phyloP scores from a whole-genome alignment of 305 asterid species.

The Solanum hybrid region DNA sequence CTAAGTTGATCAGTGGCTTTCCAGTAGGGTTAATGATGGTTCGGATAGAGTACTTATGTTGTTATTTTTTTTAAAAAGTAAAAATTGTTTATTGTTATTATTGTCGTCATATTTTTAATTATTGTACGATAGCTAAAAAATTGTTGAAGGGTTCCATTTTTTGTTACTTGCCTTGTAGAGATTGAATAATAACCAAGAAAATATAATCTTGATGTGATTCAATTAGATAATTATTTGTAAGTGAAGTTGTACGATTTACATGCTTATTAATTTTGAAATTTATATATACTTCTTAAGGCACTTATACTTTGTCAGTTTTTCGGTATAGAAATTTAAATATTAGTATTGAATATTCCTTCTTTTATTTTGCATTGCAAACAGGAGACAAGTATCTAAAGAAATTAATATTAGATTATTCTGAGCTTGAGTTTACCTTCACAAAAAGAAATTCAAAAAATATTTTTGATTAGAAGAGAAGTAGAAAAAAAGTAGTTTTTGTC shows the following conservation, averaged over 20 bases:
- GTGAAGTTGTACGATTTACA: not conserved
- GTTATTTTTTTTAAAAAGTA: too few relatives aligned
- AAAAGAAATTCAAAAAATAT: constrained; percentile 19
- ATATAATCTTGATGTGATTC: not conserved
- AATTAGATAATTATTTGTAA: not conserved
- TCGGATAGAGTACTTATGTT: not conserved
- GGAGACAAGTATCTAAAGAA: constrained; percentile 38
- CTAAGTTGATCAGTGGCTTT: too few relatives aligned
- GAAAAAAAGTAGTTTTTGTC: not conserved
- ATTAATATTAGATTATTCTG: not conserved
- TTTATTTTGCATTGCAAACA: not conserved
- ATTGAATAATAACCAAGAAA: not conserved
- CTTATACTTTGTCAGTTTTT: not conserved
- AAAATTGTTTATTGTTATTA: too few relatives aligned
- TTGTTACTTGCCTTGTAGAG: not conserved
- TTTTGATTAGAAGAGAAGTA: not conserved
- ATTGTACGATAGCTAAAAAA: not conserved
- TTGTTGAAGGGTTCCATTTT: not conserved
- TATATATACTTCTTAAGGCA: not conserved
- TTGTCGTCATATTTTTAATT: not conserved
- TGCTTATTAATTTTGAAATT: not conserved
- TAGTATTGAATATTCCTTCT: not conserved
- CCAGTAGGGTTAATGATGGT: not conserved
- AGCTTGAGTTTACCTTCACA: constrained; percentile 29
- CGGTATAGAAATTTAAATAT: not conserved